Base-by-base conservation (phyloP, 345 rosid species). In the Brassica incana region DNA sequence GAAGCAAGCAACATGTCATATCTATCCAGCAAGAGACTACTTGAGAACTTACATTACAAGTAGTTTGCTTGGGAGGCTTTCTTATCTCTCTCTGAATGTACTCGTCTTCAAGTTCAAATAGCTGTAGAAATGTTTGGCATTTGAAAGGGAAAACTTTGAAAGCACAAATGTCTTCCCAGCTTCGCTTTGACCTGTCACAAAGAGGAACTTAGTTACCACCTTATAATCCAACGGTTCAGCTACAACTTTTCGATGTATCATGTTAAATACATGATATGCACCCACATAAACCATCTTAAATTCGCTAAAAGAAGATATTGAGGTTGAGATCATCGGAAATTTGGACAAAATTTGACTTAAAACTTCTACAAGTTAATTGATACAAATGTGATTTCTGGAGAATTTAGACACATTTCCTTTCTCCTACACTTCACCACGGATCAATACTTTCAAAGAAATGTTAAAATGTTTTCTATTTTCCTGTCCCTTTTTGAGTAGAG, bases 71-170 rank as follows among this genome's bases (percentile, higher is more conserved):
- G 54, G 96, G 82, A 79, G 95, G 92, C 78, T 90, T 91, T 85
- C 86, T 87, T 86, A 95, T 95, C 89, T 91, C 97, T 77, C 82
- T 84, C 73, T 90, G 98, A 65, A 95, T 89, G 88, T 89, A 93
- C 63, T 93, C 95, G 80, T 95, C 99, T 63, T 79, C 85, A 60
- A 95, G 93, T 82, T 95, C 99, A 80, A 45, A 95, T 50, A 95
- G 84, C 85, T 93, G 97, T 68, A 95, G 77, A 9, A 87, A 84
- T 32, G 86, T 85, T 76, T 90, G 93, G 85, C 86, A 88, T 86
- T 93, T 95, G 86, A 81, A 68, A 50, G 98, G 99, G 81, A 93
- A 93, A 70, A 85, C 82, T 77, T 62, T 85, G 79, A 95, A 95
- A 69, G 91, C 84, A 84, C 97, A 90, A 69, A 95, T 83, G 81